phyloP scores from a whole-genome alignment of 176 grass and related monocot genomes.

The Oryza australiensis region DNA sequence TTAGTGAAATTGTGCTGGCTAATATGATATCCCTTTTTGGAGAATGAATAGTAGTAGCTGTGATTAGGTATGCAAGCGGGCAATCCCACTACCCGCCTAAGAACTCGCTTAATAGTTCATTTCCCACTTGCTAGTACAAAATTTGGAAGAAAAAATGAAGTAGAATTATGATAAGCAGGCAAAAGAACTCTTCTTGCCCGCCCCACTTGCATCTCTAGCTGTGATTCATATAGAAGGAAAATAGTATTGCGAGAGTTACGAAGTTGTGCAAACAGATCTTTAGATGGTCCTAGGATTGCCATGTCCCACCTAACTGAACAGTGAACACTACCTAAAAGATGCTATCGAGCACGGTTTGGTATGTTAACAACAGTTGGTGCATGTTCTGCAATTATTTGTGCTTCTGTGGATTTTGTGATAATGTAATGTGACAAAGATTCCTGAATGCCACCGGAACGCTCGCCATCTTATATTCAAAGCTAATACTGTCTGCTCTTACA shows the following conservation, averaged over 20 bases:
- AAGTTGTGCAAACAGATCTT: neutral
- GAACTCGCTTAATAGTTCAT: too few species aligned
- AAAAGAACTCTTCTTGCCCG: too few species aligned
- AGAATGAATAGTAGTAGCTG: neutral
- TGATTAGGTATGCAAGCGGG: too few species aligned
- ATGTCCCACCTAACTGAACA: neutral
- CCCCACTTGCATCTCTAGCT: neutral
- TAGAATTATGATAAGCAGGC: too few species aligned
- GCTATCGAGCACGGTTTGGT: neutral
- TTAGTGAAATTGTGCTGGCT: neutral
- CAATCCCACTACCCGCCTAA: too few species aligned
- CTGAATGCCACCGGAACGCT: neutral
- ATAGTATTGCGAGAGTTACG: neutral
- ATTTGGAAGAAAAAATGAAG: too few species aligned
- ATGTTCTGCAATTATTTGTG: slow-evolving; percentile 1
- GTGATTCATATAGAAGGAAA: neutral
- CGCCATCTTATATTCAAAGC: neutral
- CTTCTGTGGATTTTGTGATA: neutral
- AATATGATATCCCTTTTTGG: neutral
- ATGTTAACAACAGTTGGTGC: neutral
- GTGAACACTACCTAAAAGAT: neutral
- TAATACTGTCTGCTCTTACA: neutral
- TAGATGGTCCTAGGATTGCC: neutral
- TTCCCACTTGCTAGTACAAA: too few species aligned
- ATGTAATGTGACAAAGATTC: neutral